Evolutionary conservation across 768 basidiomycete species (phyloP).

Genomic region (Mycena olivaceomarginata): DNA sequence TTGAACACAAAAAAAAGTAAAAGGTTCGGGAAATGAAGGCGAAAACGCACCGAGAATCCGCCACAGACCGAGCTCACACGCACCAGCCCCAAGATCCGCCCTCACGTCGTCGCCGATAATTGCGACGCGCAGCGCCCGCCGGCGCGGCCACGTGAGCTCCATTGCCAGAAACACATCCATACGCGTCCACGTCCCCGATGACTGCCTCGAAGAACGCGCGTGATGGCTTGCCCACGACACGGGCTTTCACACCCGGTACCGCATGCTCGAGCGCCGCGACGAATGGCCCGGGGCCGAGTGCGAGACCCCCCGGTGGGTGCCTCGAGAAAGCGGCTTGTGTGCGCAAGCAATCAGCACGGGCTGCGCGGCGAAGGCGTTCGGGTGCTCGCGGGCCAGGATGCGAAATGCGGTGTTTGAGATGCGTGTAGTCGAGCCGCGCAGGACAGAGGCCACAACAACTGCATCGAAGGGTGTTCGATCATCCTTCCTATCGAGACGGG

Average conservation of each 20-base stretch:
- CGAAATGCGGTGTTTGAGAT: conserved; percentile 82
- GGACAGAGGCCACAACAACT: conserved; percentile 80
- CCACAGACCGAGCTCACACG: conserved; percentile 75
- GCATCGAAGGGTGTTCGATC: conserved; percentile 64
- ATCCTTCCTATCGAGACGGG: conserved; percentile 9
- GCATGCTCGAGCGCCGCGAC: conserved; percentile 78
- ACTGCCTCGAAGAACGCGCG: conserved; percentile 76
- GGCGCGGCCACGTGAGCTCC: not conserved
- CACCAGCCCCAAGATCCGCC: conserved; percentile 80
- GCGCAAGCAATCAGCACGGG: conserved; percentile 74
- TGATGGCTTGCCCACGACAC: conserved; percentile 79
- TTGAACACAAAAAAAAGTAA: too few species aligned
- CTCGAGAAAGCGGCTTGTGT: conserved; percentile 73
- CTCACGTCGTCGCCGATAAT: conserved; percentile 82
- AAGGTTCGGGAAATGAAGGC: not conserved
- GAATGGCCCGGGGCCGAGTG: conserved; percentile 84
- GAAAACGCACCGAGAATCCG: conserved; percentile 76
- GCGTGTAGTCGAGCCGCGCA: conserved; percentile 67
- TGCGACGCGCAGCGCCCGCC: conserved; percentile 55
- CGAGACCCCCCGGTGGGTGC: conserved; percentile 68
- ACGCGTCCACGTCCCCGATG: conserved; percentile 60
- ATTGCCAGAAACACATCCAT: conserved; percentile 25
- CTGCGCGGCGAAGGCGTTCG: conserved; percentile 29
- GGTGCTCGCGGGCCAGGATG: conserved; percentile 69
- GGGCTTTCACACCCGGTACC: conserved; percentile 51